Conservation (phyloP, 1,139 yeast genomes). For the Suhomyces anneliseae region DNA sequence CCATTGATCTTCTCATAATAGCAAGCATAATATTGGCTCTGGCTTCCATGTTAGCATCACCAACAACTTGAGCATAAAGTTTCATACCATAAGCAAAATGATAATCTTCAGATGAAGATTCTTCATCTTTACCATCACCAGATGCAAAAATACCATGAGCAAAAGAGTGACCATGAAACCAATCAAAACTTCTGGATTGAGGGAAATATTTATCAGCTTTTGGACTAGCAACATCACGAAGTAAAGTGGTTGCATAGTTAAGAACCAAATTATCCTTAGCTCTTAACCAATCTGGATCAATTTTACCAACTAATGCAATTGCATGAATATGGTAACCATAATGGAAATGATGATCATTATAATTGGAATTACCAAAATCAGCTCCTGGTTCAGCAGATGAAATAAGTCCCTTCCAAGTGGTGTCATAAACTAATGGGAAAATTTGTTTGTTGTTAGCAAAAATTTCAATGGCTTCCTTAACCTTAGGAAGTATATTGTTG, state of each 20-base stretch:
- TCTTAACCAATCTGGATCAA: conserved; percentile 45
- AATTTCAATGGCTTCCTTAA: conserved; percentile 59
- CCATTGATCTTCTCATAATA: conserved; percentile 42
- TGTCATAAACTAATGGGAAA: conserved; percentile 65
- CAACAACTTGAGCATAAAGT: conserved; percentile 35
- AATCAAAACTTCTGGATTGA: conserved; percentile 43
- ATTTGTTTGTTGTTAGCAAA: conserved; percentile 59
- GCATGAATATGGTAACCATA: conserved; percentile 78
- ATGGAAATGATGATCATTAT: conserved; percentile 83
- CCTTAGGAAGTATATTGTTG: conserved; percentile 41
- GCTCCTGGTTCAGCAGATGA: conserved; percentile 66
- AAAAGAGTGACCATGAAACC: conserved; percentile 50
- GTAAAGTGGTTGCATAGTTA: conserved; percentile 34
- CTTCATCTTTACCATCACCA: conserved; percentile 50
- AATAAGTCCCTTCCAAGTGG: conserved; percentile 71
- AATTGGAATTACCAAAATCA: conserved; percentile 76
- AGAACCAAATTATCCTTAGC: conserved; percentile 27
- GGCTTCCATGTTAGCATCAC: conserved; percentile 35
- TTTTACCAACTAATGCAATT: conserved; percentile 59
- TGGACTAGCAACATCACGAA: conserved; percentile 47
- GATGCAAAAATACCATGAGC: conserved; percentile 48
- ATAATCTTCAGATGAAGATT: conserved; percentile 47
- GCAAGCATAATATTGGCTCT: conserved; percentile 45
- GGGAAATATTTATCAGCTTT: conserved; percentile 39
- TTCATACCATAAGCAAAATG: conserved; percentile 48